phyloP scores from a whole-genome alignment of 768 basidiomycete species.

The Russula dissimulans region DNA sequence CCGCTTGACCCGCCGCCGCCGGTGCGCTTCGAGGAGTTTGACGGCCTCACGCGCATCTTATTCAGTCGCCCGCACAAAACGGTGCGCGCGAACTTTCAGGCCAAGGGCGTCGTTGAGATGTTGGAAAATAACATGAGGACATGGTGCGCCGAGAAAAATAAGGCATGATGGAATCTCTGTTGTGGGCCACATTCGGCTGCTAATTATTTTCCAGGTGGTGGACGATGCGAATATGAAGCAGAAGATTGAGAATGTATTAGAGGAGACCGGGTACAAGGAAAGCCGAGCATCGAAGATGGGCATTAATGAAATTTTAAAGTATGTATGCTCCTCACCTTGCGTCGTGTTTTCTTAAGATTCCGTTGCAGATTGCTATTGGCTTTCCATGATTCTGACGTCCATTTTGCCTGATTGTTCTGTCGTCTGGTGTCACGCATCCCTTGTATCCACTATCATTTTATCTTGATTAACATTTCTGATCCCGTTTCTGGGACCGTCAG shows the following conservation, averaged over 20 bases:
- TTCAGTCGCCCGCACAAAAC: conserved; percentile 90
- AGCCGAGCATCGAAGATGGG: conserved; percentile 21
- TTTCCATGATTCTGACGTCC: conserved; percentile 18
- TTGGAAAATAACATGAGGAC: conserved; percentile 89
- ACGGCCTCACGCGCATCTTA: conserved; percentile 85
- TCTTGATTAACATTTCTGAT: no score
- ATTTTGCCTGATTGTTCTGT: conserved; percentile 8
- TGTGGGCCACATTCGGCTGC: neutral
- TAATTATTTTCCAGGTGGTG: neutral
- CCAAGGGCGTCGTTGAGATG: conserved; percentile 92
- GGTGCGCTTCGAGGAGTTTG: conserved; percentile 94
- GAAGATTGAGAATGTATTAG: conserved; percentile 16
- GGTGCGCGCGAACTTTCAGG: conserved; percentile 80
- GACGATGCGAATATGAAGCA: conserved; percentile 11
- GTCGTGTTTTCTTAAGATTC: neutral
- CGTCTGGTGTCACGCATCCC: neutral
- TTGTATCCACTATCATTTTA: neutral
- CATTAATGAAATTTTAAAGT: conserved; percentile 19
- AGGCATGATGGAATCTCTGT: conserved; percentile 21
- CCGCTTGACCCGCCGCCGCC: conserved; percentile 95
- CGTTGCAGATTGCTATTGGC: conserved; percentile 11
- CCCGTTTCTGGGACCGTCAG: no score
- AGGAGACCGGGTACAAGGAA: conserved; percentile 15
- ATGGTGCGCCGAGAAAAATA: conserved; percentile 76
- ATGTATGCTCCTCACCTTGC: neutral